Conservation (phyloP, 2,329 filamentous ascomycete genomes). For the Fusarium decemcellulare region DNA sequence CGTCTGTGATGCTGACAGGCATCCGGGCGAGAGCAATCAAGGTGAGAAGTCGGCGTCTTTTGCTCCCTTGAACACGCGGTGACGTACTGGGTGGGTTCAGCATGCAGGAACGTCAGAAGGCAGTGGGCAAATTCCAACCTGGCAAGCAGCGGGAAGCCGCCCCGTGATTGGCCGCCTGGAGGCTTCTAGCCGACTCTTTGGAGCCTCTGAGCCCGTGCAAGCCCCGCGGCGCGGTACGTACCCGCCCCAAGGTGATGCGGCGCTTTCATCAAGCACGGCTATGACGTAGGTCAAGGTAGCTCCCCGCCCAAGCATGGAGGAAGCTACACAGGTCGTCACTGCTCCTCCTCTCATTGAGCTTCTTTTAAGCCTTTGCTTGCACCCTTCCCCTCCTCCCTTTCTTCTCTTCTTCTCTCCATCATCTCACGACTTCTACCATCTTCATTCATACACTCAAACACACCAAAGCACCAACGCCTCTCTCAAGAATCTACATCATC, state of each 20-base stretch:
- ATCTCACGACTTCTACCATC: slow-evolving; percentile 29
- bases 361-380: slow-evolving; percentile 41
- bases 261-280: slow-evolving; percentile 18
- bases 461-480: slow-evolving; percentile 1
- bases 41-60: neutral
- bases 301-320: slow-evolving; percentile 26
- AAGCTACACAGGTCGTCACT: slow-evolving; percentile 43
- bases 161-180: slow-evolving; percentile 17
- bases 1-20: slow-evolving; percentile 8
- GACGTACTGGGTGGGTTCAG: slow-evolving; percentile 44
- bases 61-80: slow-evolving; percentile 23
- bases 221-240: slow-evolving; percentile 36
- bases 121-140: slow-evolving; percentile 34
- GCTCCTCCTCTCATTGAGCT: slow-evolving; percentile 36
- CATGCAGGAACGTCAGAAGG: slow-evolving; percentile 44
- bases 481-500: slow-evolving; percentile 10
- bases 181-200: slow-evolving; percentile 13
- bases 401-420: slow-evolving; percentile 32
- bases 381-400: slow-evolving; percentile 18
- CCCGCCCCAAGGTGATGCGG: slow-evolving; percentile 31
- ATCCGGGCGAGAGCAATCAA: neutral
- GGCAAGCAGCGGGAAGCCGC: slow-evolving; percentile 18
- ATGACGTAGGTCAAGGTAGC: slow-evolving; percentile 44
- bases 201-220: slow-evolving; percentile 1
- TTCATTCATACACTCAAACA: slow-evolving; percentile 20